Base-by-base conservation (phyloP, 805 yeast species). In the Candida koratica region DNA sequence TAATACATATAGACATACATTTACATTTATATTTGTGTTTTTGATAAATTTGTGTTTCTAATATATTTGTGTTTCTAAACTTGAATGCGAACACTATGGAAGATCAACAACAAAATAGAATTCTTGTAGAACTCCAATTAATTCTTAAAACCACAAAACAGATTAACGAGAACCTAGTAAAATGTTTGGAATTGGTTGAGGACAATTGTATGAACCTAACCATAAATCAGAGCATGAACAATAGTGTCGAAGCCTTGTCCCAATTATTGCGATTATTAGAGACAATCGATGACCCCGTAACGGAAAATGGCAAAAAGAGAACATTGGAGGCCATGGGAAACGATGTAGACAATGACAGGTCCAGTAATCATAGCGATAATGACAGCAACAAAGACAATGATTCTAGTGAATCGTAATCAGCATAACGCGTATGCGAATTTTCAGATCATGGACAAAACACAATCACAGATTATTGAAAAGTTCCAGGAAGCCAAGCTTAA, bases 401-500 rank as follows among this genome's bases (percentile, higher is more conserved):
- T 5, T 28, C 32, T 29, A 13, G 20, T 19, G 16, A 11, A 19
- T 29, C 32, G 17, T 19, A 10, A 8, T 20, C 23, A 20, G 11
- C 6, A 11, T 12, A 28, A 28, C 32, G 32, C 32, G 32, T 28
- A 28, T 28, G 32, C 32, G 32, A 28, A 27, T 27, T 27, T 27
- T 27, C 30, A 15, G 11, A 24, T 7, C 6, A 65, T 66, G 71
- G 64, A 62, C 41, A 11, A 25, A 15, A 51, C 52, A 39, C 62
- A 56, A 37, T 44, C 64, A 4, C 53, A 51, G 33, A 44, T 64
- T 32, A 49, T 71, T 12, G 77, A 73, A 33, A 55, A 51, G 42
- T 75, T 70, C 51, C 76, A 72, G 45, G 69, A 70, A 9, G 47
- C 66, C 11, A 51, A 62, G 43, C 53, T 62, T 22, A 34, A 48